These are phyloP conservation scores for Lactarius akahatsu DNA, from an alignment of 768 basidiomycete species.

Conservation along the genomic window DNA sequence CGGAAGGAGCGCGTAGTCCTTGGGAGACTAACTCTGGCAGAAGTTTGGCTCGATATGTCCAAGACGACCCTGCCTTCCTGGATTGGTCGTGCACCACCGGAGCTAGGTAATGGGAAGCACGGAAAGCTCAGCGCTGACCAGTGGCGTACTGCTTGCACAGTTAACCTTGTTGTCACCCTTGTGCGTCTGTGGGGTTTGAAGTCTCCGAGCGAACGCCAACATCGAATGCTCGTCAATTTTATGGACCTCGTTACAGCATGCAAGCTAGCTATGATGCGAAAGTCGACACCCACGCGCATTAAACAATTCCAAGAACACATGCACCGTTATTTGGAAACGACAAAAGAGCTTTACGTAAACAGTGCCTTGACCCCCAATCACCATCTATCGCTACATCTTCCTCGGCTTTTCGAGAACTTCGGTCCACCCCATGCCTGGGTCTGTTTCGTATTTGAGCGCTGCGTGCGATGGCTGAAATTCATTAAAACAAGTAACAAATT, in stretches of 20 bases:
- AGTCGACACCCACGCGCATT: conserved; percentile 31
- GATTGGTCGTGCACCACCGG: conserved; percentile 27
- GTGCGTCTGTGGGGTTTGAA: conserved; percentile 31
- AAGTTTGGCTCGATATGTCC: conserved; percentile 28
- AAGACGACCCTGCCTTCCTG: conserved; percentile 31
- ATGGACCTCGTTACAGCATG: conserved; percentile 40
- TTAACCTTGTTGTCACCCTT: conserved; percentile 31
- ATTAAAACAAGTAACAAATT: conserved; percentile 37
- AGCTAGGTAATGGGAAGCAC: conserved; percentile 25
- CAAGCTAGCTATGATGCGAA: conserved; percentile 34
- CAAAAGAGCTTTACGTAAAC: conserved; percentile 37
- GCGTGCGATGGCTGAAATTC: conserved; percentile 36
- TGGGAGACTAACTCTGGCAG: neutral
- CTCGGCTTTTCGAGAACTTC: conserved; percentile 34
- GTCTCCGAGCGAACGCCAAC: neutral
- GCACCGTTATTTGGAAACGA: conserved; percentile 34
- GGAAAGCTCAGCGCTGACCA: conserved; percentile 34
- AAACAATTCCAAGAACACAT: conserved; percentile 35
- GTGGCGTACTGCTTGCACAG: conserved; percentile 28
- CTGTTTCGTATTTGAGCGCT: conserved; percentile 39
- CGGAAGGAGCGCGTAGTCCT: conserved; percentile 2
- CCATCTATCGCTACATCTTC: conserved; percentile 44
- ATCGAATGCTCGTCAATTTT: conserved; percentile 27
- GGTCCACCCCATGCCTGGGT: conserved; percentile 42
- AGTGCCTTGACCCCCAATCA: conserved; percentile 38